Conservation (phyloP, 345 rosid genomes). For the Psidium friedrichsthalianum region DNA sequence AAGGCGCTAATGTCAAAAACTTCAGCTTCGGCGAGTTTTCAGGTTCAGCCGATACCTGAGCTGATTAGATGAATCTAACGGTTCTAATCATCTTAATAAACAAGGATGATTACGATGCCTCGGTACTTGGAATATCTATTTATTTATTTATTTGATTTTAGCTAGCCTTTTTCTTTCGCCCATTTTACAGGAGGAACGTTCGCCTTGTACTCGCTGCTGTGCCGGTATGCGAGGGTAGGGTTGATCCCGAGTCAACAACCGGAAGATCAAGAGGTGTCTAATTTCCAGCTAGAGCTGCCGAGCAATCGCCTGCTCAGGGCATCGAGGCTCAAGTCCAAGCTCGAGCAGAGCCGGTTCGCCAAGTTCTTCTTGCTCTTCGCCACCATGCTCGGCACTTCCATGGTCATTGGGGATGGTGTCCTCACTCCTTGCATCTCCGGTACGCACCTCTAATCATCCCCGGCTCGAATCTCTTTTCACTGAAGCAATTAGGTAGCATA, state of each 20-base stretch:
- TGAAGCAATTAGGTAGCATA: neutral
- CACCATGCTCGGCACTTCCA: constrained; percentile 46
- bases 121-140: neutral
- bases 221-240: constrained; percentile 32
- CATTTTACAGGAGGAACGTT: constrained; percentile 32
- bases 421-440: constrained; percentile 54
- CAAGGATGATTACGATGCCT: neutral
- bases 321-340: constrained; percentile 10
- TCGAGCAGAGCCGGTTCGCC: constrained; percentile 21
- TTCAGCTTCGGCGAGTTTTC: neutral
- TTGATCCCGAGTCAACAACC: constrained; percentile 39
- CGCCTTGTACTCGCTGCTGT: constrained; percentile 41
- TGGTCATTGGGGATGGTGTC: constrained; percentile 58
- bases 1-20: neutral
- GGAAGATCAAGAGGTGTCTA: constrained; percentile 26
- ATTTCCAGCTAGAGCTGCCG: constrained; percentile 18
- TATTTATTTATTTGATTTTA: neutral
- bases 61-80: neutral
- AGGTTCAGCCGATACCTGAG: neutral
- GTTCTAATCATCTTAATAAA: neutral
- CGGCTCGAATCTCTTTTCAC: neutral
- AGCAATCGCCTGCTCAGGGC: constrained; percentile 16
- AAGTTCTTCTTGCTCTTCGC: constrained; percentile 24
- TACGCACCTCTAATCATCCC: neutral
- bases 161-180: neutral